Evolutionary conservation across 768 basidiomycete genomes (phyloP).

Genomic region (Hysterangium stoloniferum): DNA sequence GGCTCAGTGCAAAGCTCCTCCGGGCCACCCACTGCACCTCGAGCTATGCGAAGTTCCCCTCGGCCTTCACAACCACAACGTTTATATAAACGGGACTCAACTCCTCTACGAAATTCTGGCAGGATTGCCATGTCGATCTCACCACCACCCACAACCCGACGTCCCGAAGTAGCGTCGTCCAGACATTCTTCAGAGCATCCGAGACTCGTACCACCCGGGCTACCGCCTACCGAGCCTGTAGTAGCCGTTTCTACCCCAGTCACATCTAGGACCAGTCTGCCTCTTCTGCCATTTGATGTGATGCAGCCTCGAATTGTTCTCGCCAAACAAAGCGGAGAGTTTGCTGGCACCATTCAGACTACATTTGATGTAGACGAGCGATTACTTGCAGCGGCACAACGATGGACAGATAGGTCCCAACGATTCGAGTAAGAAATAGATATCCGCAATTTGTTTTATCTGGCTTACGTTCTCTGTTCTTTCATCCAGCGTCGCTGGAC

Average conservation of each 20-base stretch:
- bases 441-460: neutral
- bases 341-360: neutral
- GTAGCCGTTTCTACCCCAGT: too few species aligned
- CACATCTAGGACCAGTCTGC: too few species aligned
- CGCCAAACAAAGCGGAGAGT: neutral
- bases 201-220: too few species aligned
- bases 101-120: too few species aligned
- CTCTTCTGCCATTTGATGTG: neutral
- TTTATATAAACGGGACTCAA: too few species aligned
- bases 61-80: too few species aligned
- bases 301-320: neutral
- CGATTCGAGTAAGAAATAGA: neutral
- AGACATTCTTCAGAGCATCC: neutral
- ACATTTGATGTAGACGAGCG: neutral
- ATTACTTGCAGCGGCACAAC: neutral
- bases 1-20: too few species aligned
- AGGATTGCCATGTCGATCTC: conserved; percentile 3
- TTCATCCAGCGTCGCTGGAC: neutral
- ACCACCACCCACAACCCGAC: neutral
- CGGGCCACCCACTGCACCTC: neutral
- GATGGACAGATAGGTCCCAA: neutral
- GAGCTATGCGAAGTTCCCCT: neutral
- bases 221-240: too few species aligned
- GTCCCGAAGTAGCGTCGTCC: neutral
- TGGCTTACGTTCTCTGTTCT: too few species aligned